Evolutionary conservation across 768 basidiomycete species (phyloP).

Genomic region (Strobilomyces dryophilus): DNA sequence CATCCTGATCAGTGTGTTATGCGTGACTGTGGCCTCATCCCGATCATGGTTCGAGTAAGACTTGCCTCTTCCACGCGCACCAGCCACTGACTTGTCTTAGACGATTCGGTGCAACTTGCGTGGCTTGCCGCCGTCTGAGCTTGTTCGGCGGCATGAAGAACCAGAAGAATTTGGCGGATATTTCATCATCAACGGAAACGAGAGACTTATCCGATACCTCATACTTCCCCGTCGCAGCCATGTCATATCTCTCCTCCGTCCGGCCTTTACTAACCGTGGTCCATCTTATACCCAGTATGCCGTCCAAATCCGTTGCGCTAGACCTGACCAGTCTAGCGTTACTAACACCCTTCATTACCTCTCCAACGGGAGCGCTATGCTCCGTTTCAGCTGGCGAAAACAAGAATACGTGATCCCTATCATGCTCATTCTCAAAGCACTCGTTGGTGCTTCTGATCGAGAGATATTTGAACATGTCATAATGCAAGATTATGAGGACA

Average conservation of each 20-base stretch:
- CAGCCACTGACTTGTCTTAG: slow-evolving; percentile 35
- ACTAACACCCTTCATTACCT: slow-evolving; percentile 99
- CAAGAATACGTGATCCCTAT: slow-evolving; percentile 98
- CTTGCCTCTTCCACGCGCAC: neutral
- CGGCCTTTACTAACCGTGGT: slow-evolving; percentile 88
- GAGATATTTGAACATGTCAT: slow-evolving; percentile 96
- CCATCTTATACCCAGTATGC: slow-evolving; percentile 93
- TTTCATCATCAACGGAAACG: slow-evolving; percentile 98
- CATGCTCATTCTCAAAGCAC: slow-evolving; percentile 93
- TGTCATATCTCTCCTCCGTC: slow-evolving; percentile 87
- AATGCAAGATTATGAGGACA: slow-evolving; percentile 96
- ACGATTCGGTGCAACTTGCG: slow-evolving; percentile 92
- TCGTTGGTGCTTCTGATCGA: slow-evolving; percentile 86
- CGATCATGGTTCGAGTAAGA: slow-evolving; percentile 95
- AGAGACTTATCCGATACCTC: slow-evolving; percentile 96
- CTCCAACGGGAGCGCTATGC: slow-evolving; percentile 92
- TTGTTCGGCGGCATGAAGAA: slow-evolving; percentile 90
- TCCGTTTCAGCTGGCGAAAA: slow-evolving; percentile 95
- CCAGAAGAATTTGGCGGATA: slow-evolving; percentile 99
- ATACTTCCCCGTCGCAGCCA: slow-evolving; percentile 95
- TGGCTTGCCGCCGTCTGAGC: slow-evolving; percentile 75
- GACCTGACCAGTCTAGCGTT: slow-evolving; percentile 86
- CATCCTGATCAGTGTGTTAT: slow-evolving; percentile 63
- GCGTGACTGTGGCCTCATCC: slow-evolving; percentile 86
- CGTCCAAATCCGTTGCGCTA: slow-evolving; percentile 92